phyloP scores from a whole-genome alignment of 2,329 filamentous ascomycete species.

The Plenodomus lindquistii region DNA sequence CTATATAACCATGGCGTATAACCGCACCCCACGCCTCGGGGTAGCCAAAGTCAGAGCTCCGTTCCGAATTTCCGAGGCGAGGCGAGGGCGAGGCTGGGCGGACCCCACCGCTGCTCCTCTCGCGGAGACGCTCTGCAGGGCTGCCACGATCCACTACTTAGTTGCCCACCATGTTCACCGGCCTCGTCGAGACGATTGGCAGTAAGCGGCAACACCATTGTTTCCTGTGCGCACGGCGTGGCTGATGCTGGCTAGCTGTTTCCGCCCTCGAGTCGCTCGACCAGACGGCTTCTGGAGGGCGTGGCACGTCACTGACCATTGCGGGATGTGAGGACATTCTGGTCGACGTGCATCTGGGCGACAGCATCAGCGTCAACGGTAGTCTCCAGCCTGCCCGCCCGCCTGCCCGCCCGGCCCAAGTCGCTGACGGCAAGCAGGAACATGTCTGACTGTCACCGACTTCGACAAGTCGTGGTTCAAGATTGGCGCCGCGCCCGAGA shows the following conservation, averaged over 20 bases:
- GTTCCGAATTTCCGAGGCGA: slow-evolving; percentile 28
- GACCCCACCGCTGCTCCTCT: slow-evolving; percentile 24
- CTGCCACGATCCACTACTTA: slow-evolving; percentile 2
- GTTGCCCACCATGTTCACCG: slow-evolving; percentile 79
- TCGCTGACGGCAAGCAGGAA: slow-evolving; percentile 52
- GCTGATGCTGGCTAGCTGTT: slow-evolving; percentile 65
- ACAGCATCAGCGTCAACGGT: slow-evolving; percentile 95
- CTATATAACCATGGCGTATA: too few relatives aligned
- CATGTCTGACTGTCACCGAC: slow-evolving; percentile 88
- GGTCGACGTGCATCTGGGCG: slow-evolving; percentile 79
- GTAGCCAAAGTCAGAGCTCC: too few relatives aligned
- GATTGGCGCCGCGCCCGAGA: slow-evolving; percentile 93
- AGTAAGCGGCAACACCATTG: slow-evolving; percentile 59
- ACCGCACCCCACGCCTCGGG: too few relatives aligned
- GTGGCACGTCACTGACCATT: slow-evolving; percentile 90
- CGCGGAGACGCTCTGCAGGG: too few relatives aligned
- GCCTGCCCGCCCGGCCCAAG: neutral
- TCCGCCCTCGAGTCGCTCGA: slow-evolving; percentile 80
- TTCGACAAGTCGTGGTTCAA: slow-evolving; percentile 72
- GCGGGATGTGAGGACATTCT: slow-evolving; percentile 75
- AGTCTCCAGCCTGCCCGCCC: slow-evolving; percentile 12
- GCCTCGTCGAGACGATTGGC: slow-evolving; percentile 69
- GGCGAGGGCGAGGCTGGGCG: too few relatives aligned
- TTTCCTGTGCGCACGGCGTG: slow-evolving; percentile 16
- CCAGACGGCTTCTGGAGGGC: slow-evolving; percentile 68